A percentile compares a stretch with the other conserved stretches of the same genome.
phyloP scores from a whole-genome alignment of 2,329 filamentous ascomycete genomes.

The Calonectria hongkongensis region DNA sequence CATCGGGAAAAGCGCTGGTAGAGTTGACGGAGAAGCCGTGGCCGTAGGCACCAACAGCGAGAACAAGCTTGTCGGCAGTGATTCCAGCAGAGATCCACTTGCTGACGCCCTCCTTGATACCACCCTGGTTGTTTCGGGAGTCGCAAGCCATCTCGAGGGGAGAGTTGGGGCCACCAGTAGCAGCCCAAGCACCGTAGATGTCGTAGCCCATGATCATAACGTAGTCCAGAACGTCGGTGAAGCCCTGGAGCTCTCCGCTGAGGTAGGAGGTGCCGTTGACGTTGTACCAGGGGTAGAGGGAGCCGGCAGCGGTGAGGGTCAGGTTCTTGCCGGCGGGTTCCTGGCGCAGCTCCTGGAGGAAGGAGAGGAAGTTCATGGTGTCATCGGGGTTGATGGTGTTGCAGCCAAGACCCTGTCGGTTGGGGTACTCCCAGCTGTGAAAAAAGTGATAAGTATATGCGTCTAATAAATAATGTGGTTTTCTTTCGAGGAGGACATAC shows the following conservation, averaged over 20 bases:
- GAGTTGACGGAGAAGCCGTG: slow-evolving; percentile 49
- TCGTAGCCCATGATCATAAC: slow-evolving; percentile 53
- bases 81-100: slow-evolving; percentile 46
- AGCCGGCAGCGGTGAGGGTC: slow-evolving; percentile 46
- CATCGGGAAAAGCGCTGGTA: slow-evolving; percentile 32
- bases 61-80: slow-evolving; percentile 44
- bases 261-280: slow-evolving; percentile 28
- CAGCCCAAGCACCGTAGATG: slow-evolving; percentile 44
- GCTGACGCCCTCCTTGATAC: slow-evolving; percentile 35
- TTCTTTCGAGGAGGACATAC: slow-evolving; percentile 13
- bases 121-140: slow-evolving; percentile 45
- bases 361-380: slow-evolving; percentile 46
- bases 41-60: slow-evolving; percentile 44
- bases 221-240: slow-evolving; percentile 47
- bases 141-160: slow-evolving; percentile 40
- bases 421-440: slow-evolving; percentile 50
- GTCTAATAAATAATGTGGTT: background rate
- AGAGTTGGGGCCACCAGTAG: slow-evolving; percentile 45
- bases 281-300: slow-evolving; percentile 48
- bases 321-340: slow-evolving; percentile 41
- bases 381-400: slow-evolving; percentile 48
- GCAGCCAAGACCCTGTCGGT: slow-evolving; percentile 50
- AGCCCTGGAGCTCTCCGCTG: slow-evolving; percentile 42
- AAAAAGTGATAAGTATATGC: background rate
- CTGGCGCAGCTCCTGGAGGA: slow-evolving; percentile 46